phyloP scores from a whole-genome alignment of 371 early-diverging fungal genomes.

The Syncephalastrum sp. region DNA sequence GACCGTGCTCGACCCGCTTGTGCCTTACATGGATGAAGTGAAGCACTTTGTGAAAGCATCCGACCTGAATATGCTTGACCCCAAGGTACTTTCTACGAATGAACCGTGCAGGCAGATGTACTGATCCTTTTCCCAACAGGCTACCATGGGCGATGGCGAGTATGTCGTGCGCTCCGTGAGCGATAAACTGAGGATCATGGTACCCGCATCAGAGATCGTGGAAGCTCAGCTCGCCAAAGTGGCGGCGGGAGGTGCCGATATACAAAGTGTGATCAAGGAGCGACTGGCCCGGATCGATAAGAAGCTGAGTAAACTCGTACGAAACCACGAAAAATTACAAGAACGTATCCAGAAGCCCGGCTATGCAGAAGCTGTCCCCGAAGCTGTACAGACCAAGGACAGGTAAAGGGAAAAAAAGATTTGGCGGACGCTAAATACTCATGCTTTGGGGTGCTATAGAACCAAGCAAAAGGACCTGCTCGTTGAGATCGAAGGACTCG shows the following conservation, averaged over 20 bases:
- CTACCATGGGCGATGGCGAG: neutral
- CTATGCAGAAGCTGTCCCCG: slow-evolving; percentile 42
- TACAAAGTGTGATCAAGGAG: slow-evolving; percentile 19
- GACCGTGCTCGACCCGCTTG: slow-evolving; percentile 31
- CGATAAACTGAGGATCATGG: slow-evolving; percentile 42
- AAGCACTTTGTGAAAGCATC: slow-evolving; percentile 49
- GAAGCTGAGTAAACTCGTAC: slow-evolving; percentile 33
- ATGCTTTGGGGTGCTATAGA: slow-evolving; percentile 16
- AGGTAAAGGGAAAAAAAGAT: slow-evolving; percentile 24
- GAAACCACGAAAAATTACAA: slow-evolving; percentile 33
- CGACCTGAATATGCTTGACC: slow-evolving; percentile 19
- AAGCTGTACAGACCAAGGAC: slow-evolving; percentile 37
- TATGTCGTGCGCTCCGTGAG: slow-evolving; percentile 36
- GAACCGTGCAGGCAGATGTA: neutral
- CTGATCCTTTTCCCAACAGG: neutral
- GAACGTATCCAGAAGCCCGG: slow-evolving; percentile 34
- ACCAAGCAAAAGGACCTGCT: slow-evolving; percentile 21
- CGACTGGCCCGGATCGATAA: slow-evolving; percentile 24
- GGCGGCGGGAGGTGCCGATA: slow-evolving; percentile 28
- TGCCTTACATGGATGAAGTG: slow-evolving; percentile 41
- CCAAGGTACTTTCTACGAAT: slow-evolving; percentile 17
- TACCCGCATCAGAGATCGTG: slow-evolving; percentile 43
- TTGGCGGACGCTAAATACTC: neutral
- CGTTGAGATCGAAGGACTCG: slow-evolving; percentile 25
- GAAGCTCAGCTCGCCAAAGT: slow-evolving; percentile 37